Evolutionary conservation across 345 rosid species (phyloP), one percentile per base, ranked within the genome.

Genomic region (Camelina neglecta): DNA sequence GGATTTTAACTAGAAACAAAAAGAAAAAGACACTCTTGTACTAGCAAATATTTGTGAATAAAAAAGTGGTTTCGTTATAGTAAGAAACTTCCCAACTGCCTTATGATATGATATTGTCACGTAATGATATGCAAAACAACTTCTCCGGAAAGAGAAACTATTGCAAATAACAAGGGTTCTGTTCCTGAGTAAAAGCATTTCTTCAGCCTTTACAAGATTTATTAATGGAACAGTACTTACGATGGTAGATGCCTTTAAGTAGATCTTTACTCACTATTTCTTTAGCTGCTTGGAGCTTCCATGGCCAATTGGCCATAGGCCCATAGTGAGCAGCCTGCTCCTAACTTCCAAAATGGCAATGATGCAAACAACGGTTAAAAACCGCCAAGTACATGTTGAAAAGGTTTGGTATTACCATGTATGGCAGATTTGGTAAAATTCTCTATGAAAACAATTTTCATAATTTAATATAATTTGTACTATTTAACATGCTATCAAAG

Each of bases 51-150:
- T 69, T 6, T 33, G 39, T 69, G 59, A 36, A 62, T 62, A 53
- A 61, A 42, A 53, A 44, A 20, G 9, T 29, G 24, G 12, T 15
- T n/a, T 62, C 60, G 73, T 45, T 76, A 11, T 61, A 69, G 75
- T 62, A 62, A 35, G 42, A 62, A 62, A 21, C 23, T 11, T 55
- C 24, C 18, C 47, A 4, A 67, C 20, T 51, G 62, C 1, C 12
- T 50, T 50, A 8, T 38, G 54, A 56, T 24, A 2, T 38, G 60
- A 57, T 45, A 55, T 21, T 44, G 0, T 23, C 50, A 49, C 29
- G 2, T 60, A 23, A 61, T 45, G 18, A 48, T 10, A 60, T n/a
- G 20, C 2, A 6, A 36, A 38, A 10, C 3, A 60, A 49, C 41
- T 11, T 10, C 2, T 36, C 2, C 23, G 13, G 24, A 71, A 71